A percentile compares a stretch with the other conserved stretches of the same genome.
phyloP scores from a whole-genome alignment of 768 basidiomycete genomes.

The Amanita brunnescens region DNA sequence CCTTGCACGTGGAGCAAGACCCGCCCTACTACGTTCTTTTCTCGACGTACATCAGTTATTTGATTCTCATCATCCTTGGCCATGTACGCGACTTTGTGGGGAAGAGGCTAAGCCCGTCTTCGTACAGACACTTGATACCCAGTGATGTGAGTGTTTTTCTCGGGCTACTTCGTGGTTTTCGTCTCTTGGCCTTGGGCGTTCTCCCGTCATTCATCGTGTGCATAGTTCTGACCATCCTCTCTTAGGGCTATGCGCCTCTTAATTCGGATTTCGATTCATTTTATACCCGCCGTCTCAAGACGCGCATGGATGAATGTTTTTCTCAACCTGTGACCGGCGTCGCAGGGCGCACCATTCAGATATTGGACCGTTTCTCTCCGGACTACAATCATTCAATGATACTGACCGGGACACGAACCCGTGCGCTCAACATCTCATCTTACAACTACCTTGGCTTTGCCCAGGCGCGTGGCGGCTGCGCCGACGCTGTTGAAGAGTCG shows the following conservation, averaged over 20 bases:
- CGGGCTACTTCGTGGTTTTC: conserved; percentile 3
- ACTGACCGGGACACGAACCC: conserved; percentile 71
- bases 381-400: conserved; percentile 77
- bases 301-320: conserved; percentile 94
- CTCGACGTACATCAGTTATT: conserved; percentile 88
- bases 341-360: conserved; percentile 84
- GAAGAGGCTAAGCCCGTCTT: conserved; percentile 61
- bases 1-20: conserved; percentile 60
- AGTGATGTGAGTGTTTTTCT: conserved; percentile 53
- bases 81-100: conserved; percentile 95
- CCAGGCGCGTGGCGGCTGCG: conserved; percentile 84
- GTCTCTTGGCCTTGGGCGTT: too few relatives aligned
- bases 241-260: conserved; percentile 89
- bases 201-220: background rate
- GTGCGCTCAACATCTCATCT: conserved; percentile 92
- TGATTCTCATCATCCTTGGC: conserved; percentile 85
- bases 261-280: conserved; percentile 99
- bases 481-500: conserved; percentile 85
- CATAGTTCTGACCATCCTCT: conserved; percentile 6
- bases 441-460: conserved; percentile 99
- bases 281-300: conserved; percentile 93
- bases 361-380: conserved; percentile 75
- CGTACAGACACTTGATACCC: conserved; percentile 79
- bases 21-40: conserved; percentile 91
- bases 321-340: conserved; percentile 89